Evolutionary conservation across 192 early-diverging fungal genomes (phyloP).

Genomic region (Lobulomyces angularis): DNA sequence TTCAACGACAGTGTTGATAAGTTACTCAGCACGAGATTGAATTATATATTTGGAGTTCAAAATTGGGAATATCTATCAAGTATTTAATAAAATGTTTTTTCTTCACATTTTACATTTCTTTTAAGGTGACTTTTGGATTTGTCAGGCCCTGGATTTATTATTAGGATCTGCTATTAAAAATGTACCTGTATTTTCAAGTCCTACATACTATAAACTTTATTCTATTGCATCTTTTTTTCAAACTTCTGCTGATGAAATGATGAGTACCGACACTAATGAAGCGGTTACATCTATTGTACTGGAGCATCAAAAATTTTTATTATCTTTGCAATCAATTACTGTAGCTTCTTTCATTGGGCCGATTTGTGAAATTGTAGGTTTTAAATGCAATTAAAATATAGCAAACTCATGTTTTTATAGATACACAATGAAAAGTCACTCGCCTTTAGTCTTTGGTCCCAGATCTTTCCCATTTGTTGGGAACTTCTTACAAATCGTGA

Average conservation of each 20-base stretch:
- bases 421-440: slow-evolving; percentile 35
- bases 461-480: slow-evolving; percentile 79
- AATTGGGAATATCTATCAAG: slow-evolving; percentile 87
- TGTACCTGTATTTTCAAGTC: too few relatives aligned
- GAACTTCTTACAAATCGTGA: slow-evolving; percentile 54
- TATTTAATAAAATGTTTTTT: slow-evolving; percentile 75
- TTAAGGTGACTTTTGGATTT: slow-evolving; percentile 75
- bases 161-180: slow-evolving; percentile 43
- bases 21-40: slow-evolving; percentile 54
- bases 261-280: slow-evolving; percentile 12
- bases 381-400: too few relatives aligned
- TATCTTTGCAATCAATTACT: slow-evolving; percentile 32
- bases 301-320: slow-evolving; percentile 53
- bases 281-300: slow-evolving; percentile 28
- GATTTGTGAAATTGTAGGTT: slow-evolving; percentile 19
- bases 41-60: slow-evolving; percentile 82
- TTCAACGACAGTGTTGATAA: slow-evolving; percentile 59
- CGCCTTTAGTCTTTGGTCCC: slow-evolving; percentile 67
- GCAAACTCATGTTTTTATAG: too few relatives aligned
- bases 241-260: too few relatives aligned
- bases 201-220: too few relatives aligned
- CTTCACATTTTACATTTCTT: slow-evolving; percentile 94
- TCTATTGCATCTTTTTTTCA: too few relatives aligned
- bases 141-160: slow-evolving; percentile 80
- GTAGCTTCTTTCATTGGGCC: slow-evolving; percentile 20